Base-by-base conservation (phyloP, 2,329 filamentous ascomycete species). In the Fusarium pseudocircinatum region DNA sequence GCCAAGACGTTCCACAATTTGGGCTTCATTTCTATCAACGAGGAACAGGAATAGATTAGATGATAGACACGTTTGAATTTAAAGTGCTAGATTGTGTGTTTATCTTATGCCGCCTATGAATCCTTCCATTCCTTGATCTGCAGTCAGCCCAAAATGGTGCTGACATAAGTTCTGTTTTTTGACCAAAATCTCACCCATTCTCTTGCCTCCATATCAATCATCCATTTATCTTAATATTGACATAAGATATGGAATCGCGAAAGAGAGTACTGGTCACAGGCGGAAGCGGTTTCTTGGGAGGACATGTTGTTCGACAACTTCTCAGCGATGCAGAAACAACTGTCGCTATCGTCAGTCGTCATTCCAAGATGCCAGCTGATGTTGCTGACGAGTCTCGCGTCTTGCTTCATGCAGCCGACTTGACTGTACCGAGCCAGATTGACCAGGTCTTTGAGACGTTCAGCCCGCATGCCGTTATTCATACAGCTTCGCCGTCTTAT, bases 251-350 rank as follows among this genome's bases (percentile, higher is more conserved):
- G 62, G 28, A 63, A 1, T 12, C 30, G 6, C 4, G 15, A 34
- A 43, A 8, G n/a, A 52, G 36, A 11, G 15, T 66, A 18, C 20
- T 66, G 1, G 36, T 58, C 18, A 65, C 63, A 0, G 63, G 63
- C 0, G 63, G 63, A 37, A 65, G 60, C 10, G 63, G 63, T 2
- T 66, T 66, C 18, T 16, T 65, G 2, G 63, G 63, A 11, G 63
- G 60, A 6, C 42, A 66, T 7, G 18, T 66, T n/a, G 49, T 58
- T 6, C 49, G 63, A 5, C 49, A 65, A 24, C 63, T 65, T 1
- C 49, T 66, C 1, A 2, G 34, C 0, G 24, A 50, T 24, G 6
- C 22, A 3, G 4, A 3, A 3, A 39, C 40, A 10, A 22, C 24
- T 3, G 42, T 65, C 0, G 60, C 37, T 24, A 49, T 66, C 24